phyloP scores from a whole-genome alignment of 2,329 filamentous ascomycete genomes.

The Delphinella strobiligena region DNA sequence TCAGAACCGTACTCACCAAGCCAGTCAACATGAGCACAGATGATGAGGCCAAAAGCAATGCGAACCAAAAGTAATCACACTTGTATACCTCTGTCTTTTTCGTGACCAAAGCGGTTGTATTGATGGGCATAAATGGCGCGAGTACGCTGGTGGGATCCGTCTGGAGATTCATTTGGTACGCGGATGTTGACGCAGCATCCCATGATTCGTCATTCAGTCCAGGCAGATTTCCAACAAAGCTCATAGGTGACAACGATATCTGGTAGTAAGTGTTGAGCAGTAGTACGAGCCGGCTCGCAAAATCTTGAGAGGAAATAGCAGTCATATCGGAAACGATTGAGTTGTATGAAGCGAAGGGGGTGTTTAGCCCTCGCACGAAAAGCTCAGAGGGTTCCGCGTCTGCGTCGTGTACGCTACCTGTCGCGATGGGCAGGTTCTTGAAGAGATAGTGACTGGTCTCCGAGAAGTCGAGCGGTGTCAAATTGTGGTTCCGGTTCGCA shows the following conservation, averaged over 20 bases:
- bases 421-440: slow-evolving; percentile 3
- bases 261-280: slow-evolving; percentile 23
- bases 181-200: not conserved
- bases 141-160: not conserved
- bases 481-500: slow-evolving; percentile 1
- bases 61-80: slow-evolving; percentile 20
- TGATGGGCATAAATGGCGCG: slow-evolving; percentile 18
- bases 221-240: slow-evolving; percentile 16
- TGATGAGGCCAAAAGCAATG: slow-evolving; percentile 15
- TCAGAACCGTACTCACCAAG: slow-evolving; percentile 14
- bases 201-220: not conserved
- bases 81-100: slow-evolving; percentile 14
- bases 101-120: slow-evolving; percentile 13
- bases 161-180: not conserved
- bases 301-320: slow-evolving; percentile 6
- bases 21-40: slow-evolving; percentile 15
- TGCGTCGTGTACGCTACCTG: slow-evolving; percentile 2
- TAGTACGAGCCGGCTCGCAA: slow-evolving; percentile 15
- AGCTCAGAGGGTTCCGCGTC: slow-evolving; percentile 5
- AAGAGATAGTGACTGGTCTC: slow-evolving; percentile 1
- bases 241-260: slow-evolving; percentile 15
- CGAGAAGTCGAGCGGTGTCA: slow-evolving; percentile 4
- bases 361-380: slow-evolving; percentile 3
- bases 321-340: not conserved
- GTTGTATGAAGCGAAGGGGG: slow-evolving; percentile 2